Evolutionary conservation across 176 grass and related monocot species (phyloP).

Genomic region (Elymus sibiricus): DNA sequence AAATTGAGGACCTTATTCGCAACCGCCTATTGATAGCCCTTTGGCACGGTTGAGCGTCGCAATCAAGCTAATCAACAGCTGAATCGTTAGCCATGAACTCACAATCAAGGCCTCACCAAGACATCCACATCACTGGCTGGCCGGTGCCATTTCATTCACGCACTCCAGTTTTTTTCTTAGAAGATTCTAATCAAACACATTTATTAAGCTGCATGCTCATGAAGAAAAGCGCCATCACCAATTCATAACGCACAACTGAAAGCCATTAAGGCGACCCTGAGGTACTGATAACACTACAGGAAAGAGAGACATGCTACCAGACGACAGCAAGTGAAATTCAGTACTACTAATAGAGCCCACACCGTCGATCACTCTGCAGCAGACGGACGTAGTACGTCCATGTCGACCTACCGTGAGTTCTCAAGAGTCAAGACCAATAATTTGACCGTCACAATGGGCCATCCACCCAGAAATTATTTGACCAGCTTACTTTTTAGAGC

Average conservation of each 20-base stretch:
- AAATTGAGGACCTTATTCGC: not conserved
- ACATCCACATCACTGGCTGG: slow-evolving; percentile 1
- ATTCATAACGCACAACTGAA: not conserved
- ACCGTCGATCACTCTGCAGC: not conserved
- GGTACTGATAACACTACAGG: not conserved
- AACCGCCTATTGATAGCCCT: not conserved
- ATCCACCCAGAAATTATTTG: not conserved
- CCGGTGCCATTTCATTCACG: not conserved
- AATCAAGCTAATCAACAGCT: slow-evolving; percentile 8
- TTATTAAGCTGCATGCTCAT: not conserved
- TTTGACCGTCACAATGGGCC: not conserved
- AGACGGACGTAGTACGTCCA: not conserved
- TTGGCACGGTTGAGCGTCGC: not conserved
- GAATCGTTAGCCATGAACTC: not conserved
- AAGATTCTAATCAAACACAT: not conserved
- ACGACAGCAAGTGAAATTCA: not conserved
- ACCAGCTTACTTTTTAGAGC: not conserved
- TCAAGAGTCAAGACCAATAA: not conserved
- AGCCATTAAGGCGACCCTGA: not conserved
- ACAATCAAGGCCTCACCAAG: not conserved
- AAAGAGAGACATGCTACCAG: slow-evolving; percentile 14
- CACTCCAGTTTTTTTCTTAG: not conserved
- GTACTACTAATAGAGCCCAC: not conserved
- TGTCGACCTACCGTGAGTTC: not conserved
- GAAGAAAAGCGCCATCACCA: not conserved